A percentile compares a stretch with the other conserved stretches of the same genome.
Conservation (phyloP, 2,329 filamentous ascomycete genomes). For the Neofusicoccum parvum region DNA sequence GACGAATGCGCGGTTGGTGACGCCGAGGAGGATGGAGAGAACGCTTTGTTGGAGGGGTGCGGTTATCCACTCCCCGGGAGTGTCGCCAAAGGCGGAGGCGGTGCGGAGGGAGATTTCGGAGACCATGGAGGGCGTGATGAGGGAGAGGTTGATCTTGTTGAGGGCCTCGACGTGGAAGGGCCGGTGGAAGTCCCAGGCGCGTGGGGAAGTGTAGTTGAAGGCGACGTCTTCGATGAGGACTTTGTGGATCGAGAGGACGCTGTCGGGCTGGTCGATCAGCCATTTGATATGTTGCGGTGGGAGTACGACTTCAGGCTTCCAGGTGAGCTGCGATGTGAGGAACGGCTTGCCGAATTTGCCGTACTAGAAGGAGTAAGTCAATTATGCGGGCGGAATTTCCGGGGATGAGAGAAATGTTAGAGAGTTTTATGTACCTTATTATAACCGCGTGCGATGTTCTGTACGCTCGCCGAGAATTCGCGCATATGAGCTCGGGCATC, state of each 20-base stretch:
- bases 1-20: conserved; percentile 16
- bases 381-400: neutral
- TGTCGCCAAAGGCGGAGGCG: neutral
- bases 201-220: conserved; percentile 9
- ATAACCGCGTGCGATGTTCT: neutral
- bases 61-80: neutral
- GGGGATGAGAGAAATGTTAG: neutral
- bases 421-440: neutral
- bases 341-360: neutral
- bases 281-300: conserved; percentile 1
- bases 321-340: neutral
- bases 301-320: conserved; percentile 9
- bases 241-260: conserved; percentile 16
- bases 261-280: conserved; percentile 16
- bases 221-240: conserved; percentile 8
- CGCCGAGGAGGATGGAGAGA: neutral
- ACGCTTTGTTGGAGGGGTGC: neutral
- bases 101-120: conserved; percentile 4
- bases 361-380: neutral
- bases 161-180: conserved; percentile 18
- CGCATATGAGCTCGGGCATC: neutral
- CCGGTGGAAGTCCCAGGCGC: conserved; percentile 11
- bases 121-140: conserved; percentile 2
- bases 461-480: neutral
- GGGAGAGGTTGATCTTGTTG: conserved; percentile 17